Conservation (phyloP, 441 rosid genomes). For the Bocquillonia castaneifolia region DNA sequence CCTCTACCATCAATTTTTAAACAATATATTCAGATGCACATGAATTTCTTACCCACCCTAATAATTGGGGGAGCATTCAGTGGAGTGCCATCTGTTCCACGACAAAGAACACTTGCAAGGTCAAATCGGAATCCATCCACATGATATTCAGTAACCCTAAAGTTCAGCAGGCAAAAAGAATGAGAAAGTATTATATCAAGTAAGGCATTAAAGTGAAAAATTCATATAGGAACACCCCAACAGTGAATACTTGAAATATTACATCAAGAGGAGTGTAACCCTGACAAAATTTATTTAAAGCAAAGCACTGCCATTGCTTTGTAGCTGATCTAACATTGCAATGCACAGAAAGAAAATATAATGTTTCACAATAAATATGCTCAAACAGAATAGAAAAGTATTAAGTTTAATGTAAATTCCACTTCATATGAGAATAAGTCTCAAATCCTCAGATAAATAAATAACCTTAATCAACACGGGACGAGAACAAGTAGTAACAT, state of each 20-base stretch:
- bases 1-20: not conserved
- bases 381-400: not conserved
- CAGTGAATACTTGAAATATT: not conserved
- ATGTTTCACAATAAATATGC: not conserved
- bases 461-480: conserved; percentile 4
- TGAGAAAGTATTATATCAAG: conserved; percentile 8
- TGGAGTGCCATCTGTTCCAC: conserved; percentile 87
- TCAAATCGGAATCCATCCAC: conserved; percentile 96
- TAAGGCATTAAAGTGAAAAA: not conserved
- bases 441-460: not conserved
- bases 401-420: not conserved
- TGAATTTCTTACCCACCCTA: conserved; percentile 62
- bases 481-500: conserved; percentile 6
- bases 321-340: not conserved
- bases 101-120: conserved; percentile 91
- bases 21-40: conserved; percentile 3
- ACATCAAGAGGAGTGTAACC: too few relatives aligned
- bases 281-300: too few relatives aligned
- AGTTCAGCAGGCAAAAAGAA: conserved; percentile 15
- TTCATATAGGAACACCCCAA: not conserved
- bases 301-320: too few relatives aligned
- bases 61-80: conserved; percentile 74
- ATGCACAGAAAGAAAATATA: not conserved
- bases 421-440: not conserved
- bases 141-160: conserved; percentile 78